Percentiles rank a stretch among this genome's conserved stretches.
phyloP scores from a whole-genome alignment of 1,139 yeast genomes.

The Suhomyces coccinellae region DNA sequence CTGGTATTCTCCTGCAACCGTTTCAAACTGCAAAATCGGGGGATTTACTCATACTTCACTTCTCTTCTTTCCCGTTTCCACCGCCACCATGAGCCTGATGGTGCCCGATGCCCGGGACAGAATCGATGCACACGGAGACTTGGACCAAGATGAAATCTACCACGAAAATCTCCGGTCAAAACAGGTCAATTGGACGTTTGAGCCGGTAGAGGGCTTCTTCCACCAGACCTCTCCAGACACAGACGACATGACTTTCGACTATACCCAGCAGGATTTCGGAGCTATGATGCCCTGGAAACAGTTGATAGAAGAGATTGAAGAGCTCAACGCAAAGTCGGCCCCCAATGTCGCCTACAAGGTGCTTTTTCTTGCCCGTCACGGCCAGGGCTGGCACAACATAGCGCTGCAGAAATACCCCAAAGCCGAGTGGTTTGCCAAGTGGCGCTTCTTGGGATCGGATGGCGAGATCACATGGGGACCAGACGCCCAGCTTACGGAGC shows the following conservation, averaged over 20 bases:
- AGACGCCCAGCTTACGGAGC: slow-evolving; percentile 61
- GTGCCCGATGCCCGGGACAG: slow-evolving; percentile 34
- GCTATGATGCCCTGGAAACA: slow-evolving; percentile 47
- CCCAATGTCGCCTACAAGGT: slow-evolving; percentile 50
- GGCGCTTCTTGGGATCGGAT: slow-evolving; percentile 57
- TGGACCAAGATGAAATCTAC: slow-evolving; percentile 34
- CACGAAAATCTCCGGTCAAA: slow-evolving; percentile 12
- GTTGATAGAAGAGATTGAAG: slow-evolving; percentile 31
- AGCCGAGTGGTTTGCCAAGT: slow-evolving; percentile 57
- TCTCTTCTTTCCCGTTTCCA: neutral
- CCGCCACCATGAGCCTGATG: slow-evolving; percentile 27
- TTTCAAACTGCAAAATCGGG: neutral
- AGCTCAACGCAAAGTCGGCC: slow-evolving; percentile 37
- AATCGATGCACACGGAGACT: slow-evolving; percentile 37
- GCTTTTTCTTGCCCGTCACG: slow-evolving; percentile 69
- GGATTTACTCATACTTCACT: neutral
- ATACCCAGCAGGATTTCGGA: slow-evolving; percentile 51
- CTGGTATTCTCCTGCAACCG: neutral
- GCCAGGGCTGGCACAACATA: slow-evolving; percentile 74
- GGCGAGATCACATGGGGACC: slow-evolving; percentile 67
- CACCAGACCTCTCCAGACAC: slow-evolving; percentile 47
- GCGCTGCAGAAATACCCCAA: slow-evolving; percentile 60
- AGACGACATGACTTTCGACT: slow-evolving; percentile 51
- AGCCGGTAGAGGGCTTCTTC: slow-evolving; percentile 50
- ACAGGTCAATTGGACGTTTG: slow-evolving; percentile 38